Base-by-base conservation (phyloP, 2,329 filamentous ascomycete genomes). In the Colletotrichum aenigma region DNA sequence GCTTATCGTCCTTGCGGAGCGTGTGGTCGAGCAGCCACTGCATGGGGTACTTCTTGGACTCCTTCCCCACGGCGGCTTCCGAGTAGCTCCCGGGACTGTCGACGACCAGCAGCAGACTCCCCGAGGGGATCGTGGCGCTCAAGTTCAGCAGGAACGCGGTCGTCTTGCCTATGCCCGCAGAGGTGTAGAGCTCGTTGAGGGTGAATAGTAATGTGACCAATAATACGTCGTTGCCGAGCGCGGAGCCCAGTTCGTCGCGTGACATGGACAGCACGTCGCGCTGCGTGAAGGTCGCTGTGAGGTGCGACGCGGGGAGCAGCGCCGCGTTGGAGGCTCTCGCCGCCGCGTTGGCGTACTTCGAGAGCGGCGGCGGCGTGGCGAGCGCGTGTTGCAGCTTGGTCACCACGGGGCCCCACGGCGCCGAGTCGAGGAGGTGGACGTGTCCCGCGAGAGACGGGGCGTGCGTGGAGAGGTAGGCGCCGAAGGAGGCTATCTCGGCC, bases 11-110 rank as follows among this genome's bases (percentile, higher is more conserved):
- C n/a, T 82, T 75, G 15, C 95, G 83, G 24, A 99, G 85, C 3
- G 95, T 94, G 81, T 97, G 94, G 80, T 98, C 94, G 3, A 99
- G 87, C 18, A 99, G 87, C 93, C 96, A 98, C 80, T 95, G 93
- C 96, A 98, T 98, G 0, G 96, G 96, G 82, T 98, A 98, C 76
- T 90, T 92, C 77, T 90, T 90, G 80, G 86, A 85, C 61, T 89
- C 87, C 76, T 88, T 89, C 6, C 93, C 93, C 0, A 98, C 84
- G 0, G 91, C 91, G 5, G 97, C 90, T 73, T 96, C 95, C 0
- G 96, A 97, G 84, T 98, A 98, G 84, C 94, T 97, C 1, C 97
- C 97, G 0, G 97, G 95, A 79, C 95, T 98, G 83, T 99, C 96
- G 6, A 98, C 93, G 4, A 98, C 94, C 0, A 98, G 90, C 2